Evolutionary conservation across 2,329 filamentous ascomycete genomes (phyloP).

Genomic region (Monilinia polystroma): DNA sequence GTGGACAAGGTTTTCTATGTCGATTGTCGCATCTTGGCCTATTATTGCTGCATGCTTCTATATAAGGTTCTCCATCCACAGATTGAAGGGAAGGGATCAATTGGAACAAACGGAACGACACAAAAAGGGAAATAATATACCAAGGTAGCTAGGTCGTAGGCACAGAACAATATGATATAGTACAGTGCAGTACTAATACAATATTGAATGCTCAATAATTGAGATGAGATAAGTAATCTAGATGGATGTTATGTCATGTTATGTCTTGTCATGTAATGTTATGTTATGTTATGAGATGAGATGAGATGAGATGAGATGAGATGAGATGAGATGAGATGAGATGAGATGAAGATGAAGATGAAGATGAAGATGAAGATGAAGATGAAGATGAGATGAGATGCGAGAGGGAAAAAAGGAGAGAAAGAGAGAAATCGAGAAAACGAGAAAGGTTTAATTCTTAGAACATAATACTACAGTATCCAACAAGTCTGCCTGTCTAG

Average conservation of each 20-base stretch:
- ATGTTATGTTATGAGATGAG: too few species aligned
- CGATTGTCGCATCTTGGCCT: slow-evolving; percentile 3
- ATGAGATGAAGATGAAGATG: not conserved
- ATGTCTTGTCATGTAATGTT: too few species aligned
- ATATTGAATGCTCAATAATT: not conserved
- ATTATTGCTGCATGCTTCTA: not conserved
- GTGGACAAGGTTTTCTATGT: not conserved
- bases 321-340: too few species aligned
- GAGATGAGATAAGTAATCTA: not conserved
- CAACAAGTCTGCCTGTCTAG: too few species aligned
- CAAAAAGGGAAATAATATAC: not conserved
- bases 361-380: too few species aligned
- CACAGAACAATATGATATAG: too few species aligned
- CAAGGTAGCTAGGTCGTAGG: too few species aligned
- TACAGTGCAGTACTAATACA: too few species aligned
- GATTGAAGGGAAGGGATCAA: not conserved
- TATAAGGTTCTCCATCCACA: not conserved
- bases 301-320: not conserved
- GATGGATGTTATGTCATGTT: too few species aligned
- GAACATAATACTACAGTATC: too few species aligned
- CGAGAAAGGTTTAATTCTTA: too few species aligned
- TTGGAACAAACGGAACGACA: slow-evolving; percentile 4
- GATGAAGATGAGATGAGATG: not conserved
- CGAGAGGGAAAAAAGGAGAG: not conserved
- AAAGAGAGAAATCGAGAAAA: too few species aligned